Percentiles rank a stretch among this genome's conserved stretches.
Conservation (phyloP, 441 rosid species). For the Rhodomyrtus psidioides region DNA sequence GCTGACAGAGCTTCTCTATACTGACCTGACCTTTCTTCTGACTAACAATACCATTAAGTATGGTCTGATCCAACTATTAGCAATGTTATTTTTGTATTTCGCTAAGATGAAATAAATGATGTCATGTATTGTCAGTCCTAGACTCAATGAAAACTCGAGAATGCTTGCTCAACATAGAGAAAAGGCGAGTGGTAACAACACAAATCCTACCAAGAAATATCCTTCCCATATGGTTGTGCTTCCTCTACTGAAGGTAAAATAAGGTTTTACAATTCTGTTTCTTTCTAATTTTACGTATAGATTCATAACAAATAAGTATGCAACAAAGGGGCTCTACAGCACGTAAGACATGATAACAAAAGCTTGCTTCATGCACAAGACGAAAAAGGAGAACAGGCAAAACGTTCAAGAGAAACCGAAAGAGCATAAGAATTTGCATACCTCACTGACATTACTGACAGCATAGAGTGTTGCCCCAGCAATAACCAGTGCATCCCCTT, state of each 20-base stretch:
- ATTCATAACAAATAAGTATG: not conserved
- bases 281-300: not conserved
- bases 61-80: not conserved
- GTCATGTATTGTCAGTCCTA: not conserved
- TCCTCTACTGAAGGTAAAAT: not conserved
- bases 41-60: not conserved
- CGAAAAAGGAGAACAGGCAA: not conserved
- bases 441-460: conserved; percentile 77
- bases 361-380: not conserved
- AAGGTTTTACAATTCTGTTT: not conserved
- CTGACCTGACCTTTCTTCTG: not conserved
- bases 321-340: not conserved
- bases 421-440: conserved; percentile 19
- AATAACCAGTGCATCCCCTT: conserved; percentile 75
- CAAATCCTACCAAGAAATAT: not conserved
- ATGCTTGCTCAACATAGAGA: not conserved
- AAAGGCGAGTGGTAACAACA: not conserved
- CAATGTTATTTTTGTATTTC: not conserved
- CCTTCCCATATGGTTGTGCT: not conserved
- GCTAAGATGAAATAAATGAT: not conserved
- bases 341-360: not conserved
- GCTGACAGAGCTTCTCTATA: not conserved
- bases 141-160: not conserved
- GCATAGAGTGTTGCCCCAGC: conserved; percentile 91
- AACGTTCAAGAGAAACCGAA: not conserved